Conservation (phyloP, 2,329 filamentous ascomycete species). For the Truncatella angustata region DNA sequence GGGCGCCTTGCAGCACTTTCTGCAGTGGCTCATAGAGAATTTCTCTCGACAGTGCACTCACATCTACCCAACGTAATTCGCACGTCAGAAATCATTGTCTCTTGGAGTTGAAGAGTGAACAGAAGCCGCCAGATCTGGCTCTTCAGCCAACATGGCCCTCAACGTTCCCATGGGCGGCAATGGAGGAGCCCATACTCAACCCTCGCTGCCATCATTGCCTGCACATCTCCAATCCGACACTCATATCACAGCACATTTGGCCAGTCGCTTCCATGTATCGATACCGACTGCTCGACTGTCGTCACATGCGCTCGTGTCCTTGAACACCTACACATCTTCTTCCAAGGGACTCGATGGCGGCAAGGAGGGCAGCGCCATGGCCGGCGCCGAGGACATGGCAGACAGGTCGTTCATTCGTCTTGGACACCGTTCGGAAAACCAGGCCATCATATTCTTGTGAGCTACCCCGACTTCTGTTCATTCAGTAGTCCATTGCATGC, state of each 20-base stretch:
- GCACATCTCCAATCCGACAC: slow-evolving; percentile 78
- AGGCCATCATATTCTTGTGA: slow-evolving; percentile 89
- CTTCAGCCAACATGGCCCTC: slow-evolving; percentile 55
- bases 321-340: slow-evolving; percentile 94
- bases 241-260: slow-evolving; percentile 77
- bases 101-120: not conserved
- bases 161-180: slow-evolving; percentile 51
- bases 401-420: slow-evolving; percentile 81
- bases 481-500: not conserved
- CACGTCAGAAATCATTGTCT: not conserved
- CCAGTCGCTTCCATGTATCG: slow-evolving; percentile 87
- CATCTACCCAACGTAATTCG: not conserved
- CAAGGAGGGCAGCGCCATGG: slow-evolving; percentile 89
- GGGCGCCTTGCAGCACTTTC: not conserved
- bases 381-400: slow-evolving; percentile 88
- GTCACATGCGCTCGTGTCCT: slow-evolving; percentile 83
- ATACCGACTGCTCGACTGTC: slow-evolving; percentile 85
- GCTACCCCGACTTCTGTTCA: slow-evolving; percentile 27
- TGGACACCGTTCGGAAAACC: slow-evolving; percentile 87
- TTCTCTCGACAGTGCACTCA: no score
- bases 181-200: slow-evolving; percentile 71
- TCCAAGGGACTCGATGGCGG: slow-evolving; percentile 85
- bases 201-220: slow-evolving; percentile 84
- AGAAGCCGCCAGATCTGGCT: slow-evolving; percentile 24
- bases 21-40: not conserved